Evolutionary conservation across 306 rosid genomes (phyloP), one percentile per base, ranked within the genome.

Genomic region (Fagus crenata): DNA sequence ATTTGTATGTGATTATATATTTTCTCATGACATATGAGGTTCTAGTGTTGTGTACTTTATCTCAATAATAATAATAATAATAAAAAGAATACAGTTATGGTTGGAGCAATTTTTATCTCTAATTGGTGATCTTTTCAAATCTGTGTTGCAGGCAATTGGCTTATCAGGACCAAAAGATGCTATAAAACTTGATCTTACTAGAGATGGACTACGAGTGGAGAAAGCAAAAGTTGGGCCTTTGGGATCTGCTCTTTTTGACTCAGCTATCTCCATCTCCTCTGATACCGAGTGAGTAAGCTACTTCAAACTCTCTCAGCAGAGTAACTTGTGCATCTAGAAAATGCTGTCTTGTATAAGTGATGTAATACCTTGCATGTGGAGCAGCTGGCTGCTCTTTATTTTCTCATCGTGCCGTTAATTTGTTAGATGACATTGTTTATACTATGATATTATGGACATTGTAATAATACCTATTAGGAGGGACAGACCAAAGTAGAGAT

Each of bases 221-320:
- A 95, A 90, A 80, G 97, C 99, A 78, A 92, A 89, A 90, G 97
- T 95, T 51, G 99, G 99, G 77, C 99, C 99, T 72, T 83, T 95
- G 6, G 99, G 94, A 67, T 88, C 92, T 49, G 77, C 82, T 67
- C 97, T 91, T 80, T 92, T 95, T 77, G 99, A 95, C 88, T 92
- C 99, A 76, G 99, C 99, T 31, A 92, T 95, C 80, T 95, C 97
- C 64, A 65, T 95, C 71, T 84, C 97, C 61, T 88, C 86, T 82
- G 79, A 81, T 81, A 78, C 90, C 5, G 76, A 81, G 98, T 94
- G 82, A 82, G 97, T 93, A 83, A 78, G 85, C 88, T 69, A 76
- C 88, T 83, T 86, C 86, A 31, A 36, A 76, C 72, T 85, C 70
- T 67, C 56, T 37, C 12, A 39, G 37, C 4, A n/a, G 33, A 65